Conservation (phyloP, 2,329 filamentous ascomycete genomes). For the Cadophora gregata region DNA sequence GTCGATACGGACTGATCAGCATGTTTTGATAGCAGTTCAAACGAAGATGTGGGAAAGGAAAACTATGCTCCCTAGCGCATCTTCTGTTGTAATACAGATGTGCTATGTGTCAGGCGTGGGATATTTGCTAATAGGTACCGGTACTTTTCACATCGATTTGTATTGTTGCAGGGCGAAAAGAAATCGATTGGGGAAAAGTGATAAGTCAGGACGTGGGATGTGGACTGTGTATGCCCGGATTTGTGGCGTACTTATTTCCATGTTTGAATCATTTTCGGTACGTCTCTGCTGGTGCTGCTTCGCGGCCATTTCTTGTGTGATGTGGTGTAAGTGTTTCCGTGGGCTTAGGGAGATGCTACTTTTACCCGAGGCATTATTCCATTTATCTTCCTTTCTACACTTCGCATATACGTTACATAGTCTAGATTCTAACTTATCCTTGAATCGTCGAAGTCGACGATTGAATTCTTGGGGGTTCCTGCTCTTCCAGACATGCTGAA, state of each 20-base stretch:
- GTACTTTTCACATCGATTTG: constrained; percentile 1
- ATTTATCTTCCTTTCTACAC: not conserved
- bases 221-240: not conserved
- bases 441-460: not conserved
- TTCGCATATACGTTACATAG: not conserved
- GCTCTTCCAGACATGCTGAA: not conserved
- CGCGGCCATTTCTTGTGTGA: not conserved
- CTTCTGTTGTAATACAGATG: not conserved
- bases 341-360: not conserved
- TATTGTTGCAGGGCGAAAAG: not conserved
- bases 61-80: constrained; percentile 1
- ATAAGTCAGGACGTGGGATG: constrained; percentile 10
- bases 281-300: not conserved
- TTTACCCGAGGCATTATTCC: not conserved
- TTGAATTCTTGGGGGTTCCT: not conserved
- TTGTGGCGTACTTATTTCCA: not conserved
- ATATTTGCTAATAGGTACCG: constrained; percentile 14
- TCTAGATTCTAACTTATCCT: not conserved
- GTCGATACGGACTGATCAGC: not conserved
- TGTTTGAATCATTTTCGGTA: not conserved
- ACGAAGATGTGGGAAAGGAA: constrained; percentile 1
- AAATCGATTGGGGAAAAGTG: not conserved
- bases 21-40: not conserved
- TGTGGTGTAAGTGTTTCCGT: not conserved
- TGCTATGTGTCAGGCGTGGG: constrained; percentile 8